Evolutionary conservation across 202 grass and related monocot genomes (phyloP).

Genomic region (Panicum virgatum): DNA sequence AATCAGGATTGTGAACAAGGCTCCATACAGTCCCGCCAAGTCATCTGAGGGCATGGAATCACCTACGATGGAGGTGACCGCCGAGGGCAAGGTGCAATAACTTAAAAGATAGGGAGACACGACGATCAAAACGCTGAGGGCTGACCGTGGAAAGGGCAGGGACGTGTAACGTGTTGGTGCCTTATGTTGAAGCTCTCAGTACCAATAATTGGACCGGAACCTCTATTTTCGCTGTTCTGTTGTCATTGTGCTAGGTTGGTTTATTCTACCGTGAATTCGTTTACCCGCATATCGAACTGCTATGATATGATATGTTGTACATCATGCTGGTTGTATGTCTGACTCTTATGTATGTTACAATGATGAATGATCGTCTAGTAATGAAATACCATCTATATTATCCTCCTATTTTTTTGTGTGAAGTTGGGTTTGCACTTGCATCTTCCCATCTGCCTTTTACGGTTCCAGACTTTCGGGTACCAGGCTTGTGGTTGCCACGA

Average conservation of each 20-base stretch:
- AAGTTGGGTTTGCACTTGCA: background rate
- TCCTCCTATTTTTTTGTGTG: background rate
- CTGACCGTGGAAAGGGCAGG: slow-evolving; percentile 30
- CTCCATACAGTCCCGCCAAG: slow-evolving; percentile 65
- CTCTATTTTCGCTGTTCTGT: slow-evolving; percentile 34
- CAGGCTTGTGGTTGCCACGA: background rate
- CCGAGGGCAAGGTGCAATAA: slow-evolving; percentile 55
- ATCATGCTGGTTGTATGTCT: slow-evolving; percentile 32
- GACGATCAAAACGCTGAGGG: slow-evolving; percentile 6
- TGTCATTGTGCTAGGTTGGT: slow-evolving; percentile 31
- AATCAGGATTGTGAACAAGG: slow-evolving; percentile 78
- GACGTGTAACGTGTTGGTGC: slow-evolving; percentile 21
- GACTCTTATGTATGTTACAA: slow-evolving; percentile 19
- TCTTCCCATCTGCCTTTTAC: background rate
- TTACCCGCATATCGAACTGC: slow-evolving; percentile 15
- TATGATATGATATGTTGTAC: slow-evolving; percentile 37
- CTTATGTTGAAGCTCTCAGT: slow-evolving; percentile 12
- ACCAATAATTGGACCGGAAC: slow-evolving; percentile 47
- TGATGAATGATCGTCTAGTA: slow-evolving; percentile 40
- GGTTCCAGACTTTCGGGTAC: background rate
- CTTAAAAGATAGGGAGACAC: slow-evolving; percentile 20
- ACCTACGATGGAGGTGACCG: slow-evolving; percentile 28
- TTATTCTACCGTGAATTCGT: slow-evolving; percentile 32
- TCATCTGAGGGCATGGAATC: slow-evolving; percentile 60
- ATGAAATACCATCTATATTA: slow-evolving; percentile 17